Conservation (phyloP, 169 alveolate genomes). For the Besnoitia besnoiti region DNA sequence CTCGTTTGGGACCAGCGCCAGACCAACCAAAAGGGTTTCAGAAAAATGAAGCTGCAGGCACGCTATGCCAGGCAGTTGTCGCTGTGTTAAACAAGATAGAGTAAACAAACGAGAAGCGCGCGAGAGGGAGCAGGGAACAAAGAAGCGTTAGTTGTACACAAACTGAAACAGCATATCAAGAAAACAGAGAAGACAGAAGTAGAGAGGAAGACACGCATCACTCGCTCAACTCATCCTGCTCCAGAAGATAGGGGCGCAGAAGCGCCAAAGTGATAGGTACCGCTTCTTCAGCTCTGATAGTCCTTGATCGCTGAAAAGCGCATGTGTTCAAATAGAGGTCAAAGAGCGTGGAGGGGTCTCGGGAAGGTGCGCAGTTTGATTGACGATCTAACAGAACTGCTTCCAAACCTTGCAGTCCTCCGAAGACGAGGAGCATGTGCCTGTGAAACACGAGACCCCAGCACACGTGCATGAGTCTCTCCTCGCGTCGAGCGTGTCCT, state of each 20-base stretch:
- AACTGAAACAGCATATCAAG: background rate
- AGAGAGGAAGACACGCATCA: no score
- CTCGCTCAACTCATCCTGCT: background rate
- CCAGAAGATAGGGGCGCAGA: constrained; percentile 46
- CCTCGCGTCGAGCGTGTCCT: no score
- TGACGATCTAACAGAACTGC: constrained; percentile 81
- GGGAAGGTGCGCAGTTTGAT: constrained; percentile 36
- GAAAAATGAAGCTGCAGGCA: no score
- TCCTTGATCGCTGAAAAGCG: constrained; percentile 92
- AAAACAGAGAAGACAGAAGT: background rate
- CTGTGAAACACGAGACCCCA: constrained; percentile 62
- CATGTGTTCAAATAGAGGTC: constrained; percentile 91
- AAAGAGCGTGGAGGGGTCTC: constrained; percentile 68
- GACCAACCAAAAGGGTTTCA: no score
- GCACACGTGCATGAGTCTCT: no score
- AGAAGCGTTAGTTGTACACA: no score
- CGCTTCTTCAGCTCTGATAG: constrained; percentile 98
- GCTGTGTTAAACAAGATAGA: no score
- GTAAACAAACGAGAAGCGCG: no score
- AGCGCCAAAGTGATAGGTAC: constrained; percentile 82
- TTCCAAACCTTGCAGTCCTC: constrained; percentile 92
- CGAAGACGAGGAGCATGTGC: constrained; percentile 90
- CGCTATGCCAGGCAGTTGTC: no score
- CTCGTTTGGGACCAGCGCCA: no score
- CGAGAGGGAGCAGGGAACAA: no score